These are phyloP conservation scores for Rhododendron ovatum DNA, from an alignment of 148 eudicot genomes.

Conservation along the genomic window DNA sequence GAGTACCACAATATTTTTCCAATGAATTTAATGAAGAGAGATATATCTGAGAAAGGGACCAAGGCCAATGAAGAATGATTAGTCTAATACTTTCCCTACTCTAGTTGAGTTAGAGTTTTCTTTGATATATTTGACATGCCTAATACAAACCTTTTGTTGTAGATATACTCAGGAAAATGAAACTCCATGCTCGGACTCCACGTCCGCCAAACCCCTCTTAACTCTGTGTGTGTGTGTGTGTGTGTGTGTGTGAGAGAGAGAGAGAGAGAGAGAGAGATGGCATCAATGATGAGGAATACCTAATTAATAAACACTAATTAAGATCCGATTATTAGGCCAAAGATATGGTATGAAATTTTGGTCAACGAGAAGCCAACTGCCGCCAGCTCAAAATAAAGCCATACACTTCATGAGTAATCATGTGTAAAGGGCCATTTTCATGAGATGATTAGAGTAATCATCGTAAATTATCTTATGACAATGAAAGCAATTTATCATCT, in stretches of 20 bases:
- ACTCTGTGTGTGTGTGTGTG: neutral
- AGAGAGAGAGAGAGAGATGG: neutral
- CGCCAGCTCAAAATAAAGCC: neutral
- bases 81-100: neutral
- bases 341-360: neutral
- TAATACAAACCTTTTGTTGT: neutral
- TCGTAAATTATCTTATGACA: neutral
- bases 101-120: neutral
- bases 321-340: neutral
- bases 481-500: neutral
- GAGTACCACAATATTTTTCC: neutral
- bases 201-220: neutral
- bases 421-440: neutral
- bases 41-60: neutral
- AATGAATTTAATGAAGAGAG: neutral
- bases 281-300: too few species aligned
- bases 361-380: neutral
- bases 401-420: neutral
- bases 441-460: neutral
- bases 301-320: neutral
- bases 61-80: neutral
- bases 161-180: neutral
- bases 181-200: neutral
- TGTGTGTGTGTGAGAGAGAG: neutral
- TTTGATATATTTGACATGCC: neutral